These are phyloP conservation scores for Chaetoceros muelleri DNA, from an alignment of 108 stramenopile genomes.

Conservation along the genomic window DNA sequence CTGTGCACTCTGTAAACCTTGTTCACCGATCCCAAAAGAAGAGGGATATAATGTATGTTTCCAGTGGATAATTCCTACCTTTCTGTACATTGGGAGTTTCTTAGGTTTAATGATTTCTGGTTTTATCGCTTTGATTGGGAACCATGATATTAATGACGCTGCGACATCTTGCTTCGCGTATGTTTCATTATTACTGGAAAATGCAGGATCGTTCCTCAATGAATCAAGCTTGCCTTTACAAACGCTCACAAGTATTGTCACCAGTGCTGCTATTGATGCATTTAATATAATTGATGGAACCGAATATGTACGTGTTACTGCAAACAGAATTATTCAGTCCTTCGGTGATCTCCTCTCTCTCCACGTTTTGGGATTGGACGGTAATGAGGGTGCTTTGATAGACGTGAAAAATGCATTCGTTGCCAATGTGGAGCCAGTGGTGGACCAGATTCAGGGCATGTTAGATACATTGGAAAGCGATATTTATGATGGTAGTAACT, in stretches of 20 bases:
- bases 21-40: conserved; percentile 26
- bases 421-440: conserved; percentile 22
- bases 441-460: conserved; percentile 20
- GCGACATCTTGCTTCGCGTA: conserved; percentile 24
- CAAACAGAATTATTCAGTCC: conserved; percentile 17
- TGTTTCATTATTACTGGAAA: conserved; percentile 16
- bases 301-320: conserved; percentile 22
- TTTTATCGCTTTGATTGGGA: conserved; percentile 23
- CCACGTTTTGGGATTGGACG: conserved; percentile 22
- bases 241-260: conserved; percentile 18
- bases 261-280: conserved; percentile 26
- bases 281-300: conserved; percentile 26
- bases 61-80: conserved; percentile 16
- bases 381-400: not conserved
- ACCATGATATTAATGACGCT: conserved; percentile 28
- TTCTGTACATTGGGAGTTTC: conserved; percentile 18
- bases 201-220: conserved; percentile 21
- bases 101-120: conserved; percentile 10
- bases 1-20: conserved; percentile 19
- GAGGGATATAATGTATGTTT: conserved; percentile 17
- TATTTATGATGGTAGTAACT: conserved; percentile 22
- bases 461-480: conserved; percentile 31
- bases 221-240: conserved; percentile 24
- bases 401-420: conserved; percentile 14
- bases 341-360: conserved; percentile 18